Conservation (phyloP, 441 rosid species). For the Oxalis stricta region DNA sequence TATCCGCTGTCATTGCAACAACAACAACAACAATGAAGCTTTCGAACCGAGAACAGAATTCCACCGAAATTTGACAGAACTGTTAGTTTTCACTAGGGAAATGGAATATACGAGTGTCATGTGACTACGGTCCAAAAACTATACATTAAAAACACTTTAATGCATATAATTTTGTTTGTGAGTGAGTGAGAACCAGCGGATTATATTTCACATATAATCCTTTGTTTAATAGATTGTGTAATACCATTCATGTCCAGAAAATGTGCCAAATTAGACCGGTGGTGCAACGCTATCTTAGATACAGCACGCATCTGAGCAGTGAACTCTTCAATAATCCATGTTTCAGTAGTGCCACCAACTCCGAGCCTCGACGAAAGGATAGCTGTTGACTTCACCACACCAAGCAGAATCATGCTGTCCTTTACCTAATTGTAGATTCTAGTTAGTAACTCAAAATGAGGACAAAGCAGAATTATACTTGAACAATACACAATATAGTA, state of each 20-base stretch:
- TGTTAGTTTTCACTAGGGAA: no score
- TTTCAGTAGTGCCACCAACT: slow-evolving; percentile 60
- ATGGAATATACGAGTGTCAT: no score
- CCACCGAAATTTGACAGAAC: no score
- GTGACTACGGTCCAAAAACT: no score
- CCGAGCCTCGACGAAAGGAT: slow-evolving; percentile 74
- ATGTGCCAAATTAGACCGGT: slow-evolving; percentile 66
- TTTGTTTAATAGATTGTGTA: neutral
- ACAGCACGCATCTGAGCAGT: slow-evolving; percentile 98
- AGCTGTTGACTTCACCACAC: slow-evolving; percentile 85
- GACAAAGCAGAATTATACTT: neutral
- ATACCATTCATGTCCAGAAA: slow-evolving; percentile 87
- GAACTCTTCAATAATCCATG: slow-evolving; percentile 93
- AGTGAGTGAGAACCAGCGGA: no score
- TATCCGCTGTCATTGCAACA: neutral
- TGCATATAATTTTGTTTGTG: no score
- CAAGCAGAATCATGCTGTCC: slow-evolving; percentile 93
- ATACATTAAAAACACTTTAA: no score
- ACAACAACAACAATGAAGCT: no score
- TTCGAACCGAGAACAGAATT: no score
- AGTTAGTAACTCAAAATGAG: slow-evolving; percentile 9
- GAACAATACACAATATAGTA: slow-evolving; percentile 1
- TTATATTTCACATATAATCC: no score
- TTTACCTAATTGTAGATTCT: slow-evolving; percentile 46
- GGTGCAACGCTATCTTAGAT: slow-evolving; percentile 95